Conservation (phyloP, 768 basidiomycete species). For the Myochromella boudieri region DNA sequence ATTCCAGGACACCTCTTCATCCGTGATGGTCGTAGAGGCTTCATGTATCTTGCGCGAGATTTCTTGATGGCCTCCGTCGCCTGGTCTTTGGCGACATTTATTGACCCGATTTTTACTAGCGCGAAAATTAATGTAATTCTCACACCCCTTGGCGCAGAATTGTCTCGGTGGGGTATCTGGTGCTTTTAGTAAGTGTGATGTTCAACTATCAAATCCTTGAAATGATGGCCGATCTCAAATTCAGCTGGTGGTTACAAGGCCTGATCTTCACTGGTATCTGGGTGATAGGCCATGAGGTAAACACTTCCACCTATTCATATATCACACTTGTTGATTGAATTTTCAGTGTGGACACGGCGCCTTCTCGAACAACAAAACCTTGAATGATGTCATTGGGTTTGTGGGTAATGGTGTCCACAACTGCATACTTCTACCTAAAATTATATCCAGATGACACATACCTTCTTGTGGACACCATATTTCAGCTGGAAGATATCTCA, state of each 20-base stretch:
- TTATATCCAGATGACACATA: constrained; percentile 37
- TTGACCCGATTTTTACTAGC: constrained; percentile 41
- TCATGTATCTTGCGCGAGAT: constrained; percentile 46
- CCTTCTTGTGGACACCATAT: constrained; percentile 51
- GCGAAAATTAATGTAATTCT: constrained; percentile 21
- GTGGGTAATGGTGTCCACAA: constrained; percentile 37
- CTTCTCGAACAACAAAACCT: constrained; percentile 45
- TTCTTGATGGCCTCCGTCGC: constrained; percentile 39
- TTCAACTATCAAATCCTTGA: not conserved
- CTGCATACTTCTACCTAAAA: not conserved
- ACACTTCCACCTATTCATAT: constrained; percentile 5
- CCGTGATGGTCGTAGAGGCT: constrained; percentile 37
- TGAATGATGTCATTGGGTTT: constrained; percentile 53
- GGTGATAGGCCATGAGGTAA: constrained; percentile 60
- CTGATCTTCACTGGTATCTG: constrained; percentile 59
- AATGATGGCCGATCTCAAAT: not conserved
- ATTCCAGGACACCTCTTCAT: constrained; percentile 47
- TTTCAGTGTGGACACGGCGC: constrained; percentile 55
- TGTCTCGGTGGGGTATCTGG: constrained; percentile 44
- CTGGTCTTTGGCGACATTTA: constrained; percentile 42
- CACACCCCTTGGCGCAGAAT: constrained; percentile 35
- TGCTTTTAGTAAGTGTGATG: constrained; percentile 39
- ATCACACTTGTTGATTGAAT: constrained; percentile 3
- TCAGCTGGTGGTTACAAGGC: constrained; percentile 63
- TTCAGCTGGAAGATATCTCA: constrained; percentile 58